These are phyloP conservation scores for Paracamarosporium sp. DNA, from an alignment of 2,329 filamentous ascomycete species.

Conservation along the genomic window DNA sequence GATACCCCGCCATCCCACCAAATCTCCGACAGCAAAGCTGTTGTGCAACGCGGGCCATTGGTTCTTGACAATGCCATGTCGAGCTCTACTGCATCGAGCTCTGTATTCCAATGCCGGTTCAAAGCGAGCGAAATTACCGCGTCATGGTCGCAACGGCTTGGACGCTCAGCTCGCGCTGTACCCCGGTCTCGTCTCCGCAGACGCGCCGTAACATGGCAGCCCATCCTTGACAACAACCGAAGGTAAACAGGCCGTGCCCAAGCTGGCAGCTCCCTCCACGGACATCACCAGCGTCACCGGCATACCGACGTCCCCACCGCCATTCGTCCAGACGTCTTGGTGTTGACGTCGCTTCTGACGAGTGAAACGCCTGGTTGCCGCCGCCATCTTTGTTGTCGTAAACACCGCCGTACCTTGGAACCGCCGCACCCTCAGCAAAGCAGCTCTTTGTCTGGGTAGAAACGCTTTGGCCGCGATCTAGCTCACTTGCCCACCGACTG, in stretches of 20 bases:
- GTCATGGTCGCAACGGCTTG: constrained; percentile 1
- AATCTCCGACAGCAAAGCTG: constrained; percentile 1
- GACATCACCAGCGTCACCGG: background rate
- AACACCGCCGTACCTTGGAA: constrained; percentile 7
- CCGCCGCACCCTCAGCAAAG: background rate
- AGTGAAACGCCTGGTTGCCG: background rate
- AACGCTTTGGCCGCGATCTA: background rate
- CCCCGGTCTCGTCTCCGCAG: background rate
- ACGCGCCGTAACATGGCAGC: constrained; percentile 21
- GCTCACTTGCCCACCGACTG: background rate
- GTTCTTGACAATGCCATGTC: background rate
- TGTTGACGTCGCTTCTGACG: constrained; percentile 1
- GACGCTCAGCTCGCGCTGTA: background rate
- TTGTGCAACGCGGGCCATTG: constrained; percentile 16
- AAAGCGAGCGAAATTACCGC: background rate
- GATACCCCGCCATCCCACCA: constrained; percentile 13
- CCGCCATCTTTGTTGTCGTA: constrained; percentile 22
- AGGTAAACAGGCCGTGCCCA: constrained; percentile 29
- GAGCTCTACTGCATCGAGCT: background rate
- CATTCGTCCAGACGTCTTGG: background rate
- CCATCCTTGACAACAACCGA: constrained; percentile 30
- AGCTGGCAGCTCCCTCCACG: constrained; percentile 12
- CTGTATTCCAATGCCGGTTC: background rate
- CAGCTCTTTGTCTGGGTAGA: background rate
- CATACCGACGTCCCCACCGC: background rate